phyloP scores from a whole-genome alignment of 2,329 filamentous ascomycete genomes.

The Penicillium sp. region DNA sequence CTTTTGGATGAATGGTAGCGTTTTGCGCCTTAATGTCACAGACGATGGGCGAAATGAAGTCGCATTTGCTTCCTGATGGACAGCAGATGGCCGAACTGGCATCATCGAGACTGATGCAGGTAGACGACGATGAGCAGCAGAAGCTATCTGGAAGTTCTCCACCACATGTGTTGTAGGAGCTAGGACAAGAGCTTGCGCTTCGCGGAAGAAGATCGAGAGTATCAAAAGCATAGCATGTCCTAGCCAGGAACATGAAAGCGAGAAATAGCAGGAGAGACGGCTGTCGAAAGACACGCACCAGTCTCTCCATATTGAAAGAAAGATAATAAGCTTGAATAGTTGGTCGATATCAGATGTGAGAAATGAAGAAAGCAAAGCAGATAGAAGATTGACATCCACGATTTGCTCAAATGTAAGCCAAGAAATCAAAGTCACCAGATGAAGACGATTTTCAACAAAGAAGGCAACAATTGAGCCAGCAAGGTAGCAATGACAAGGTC shows the following conservation, averaged over 20 bases:
- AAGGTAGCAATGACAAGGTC: conserved; percentile 7
- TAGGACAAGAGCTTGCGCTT: conserved; percentile 28
- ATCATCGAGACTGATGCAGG: conserved; percentile 41
- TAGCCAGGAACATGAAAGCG: conserved; percentile 21
- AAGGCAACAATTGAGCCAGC: background rate
- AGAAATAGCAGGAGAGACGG: conserved; percentile 15
- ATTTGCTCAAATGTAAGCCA: conserved; percentile 3
- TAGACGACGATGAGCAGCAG: conserved; percentile 39
- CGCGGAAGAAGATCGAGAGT: conserved; percentile 17
- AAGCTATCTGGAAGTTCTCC: conserved; percentile 39
- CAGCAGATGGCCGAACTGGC: conserved; percentile 44
- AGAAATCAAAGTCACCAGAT: conserved; percentile 1
- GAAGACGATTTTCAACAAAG: conserved; percentile 5
- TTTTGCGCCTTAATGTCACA: conserved; percentile 43
- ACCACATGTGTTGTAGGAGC: conserved; percentile 34
- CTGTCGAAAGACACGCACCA: conserved; percentile 1
- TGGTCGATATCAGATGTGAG: background rate
- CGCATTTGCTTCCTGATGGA: conserved; percentile 39
- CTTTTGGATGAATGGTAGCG: conserved; percentile 33
- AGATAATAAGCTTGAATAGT: background rate
- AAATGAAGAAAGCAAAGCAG: conserved; percentile 1
- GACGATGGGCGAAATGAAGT: conserved; percentile 39
- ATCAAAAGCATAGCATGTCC: conserved; percentile 18
- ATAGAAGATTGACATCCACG: background rate
- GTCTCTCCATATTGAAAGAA: background rate